Evolutionary conservation across 2,329 filamentous ascomycete genomes (phyloP).

Genomic region (Amauroascus verrucosus): DNA sequence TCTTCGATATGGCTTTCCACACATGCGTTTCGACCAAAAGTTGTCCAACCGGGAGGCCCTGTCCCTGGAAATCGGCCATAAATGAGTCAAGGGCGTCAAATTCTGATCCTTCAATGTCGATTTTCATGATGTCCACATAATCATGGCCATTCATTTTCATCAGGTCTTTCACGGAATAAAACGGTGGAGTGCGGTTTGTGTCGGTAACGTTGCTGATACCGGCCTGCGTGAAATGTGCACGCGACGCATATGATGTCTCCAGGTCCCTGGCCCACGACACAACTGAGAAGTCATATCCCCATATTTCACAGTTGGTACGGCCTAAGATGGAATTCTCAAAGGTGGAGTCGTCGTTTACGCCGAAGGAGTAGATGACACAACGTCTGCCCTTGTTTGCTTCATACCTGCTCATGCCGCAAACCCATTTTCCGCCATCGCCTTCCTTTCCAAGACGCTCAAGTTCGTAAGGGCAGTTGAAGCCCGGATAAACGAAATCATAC

Average conservation of each 20-base stretch:
- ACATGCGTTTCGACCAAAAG: conserved; percentile 9
- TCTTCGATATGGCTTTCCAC: neutral
- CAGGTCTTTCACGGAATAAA: conserved; percentile 15
- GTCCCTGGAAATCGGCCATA: conserved; percentile 5
- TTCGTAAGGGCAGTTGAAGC: conserved; percentile 35
- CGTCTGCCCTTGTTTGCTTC: conserved; percentile 21
- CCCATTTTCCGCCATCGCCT: conserved; percentile 38
- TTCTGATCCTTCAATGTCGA: conserved; percentile 15
- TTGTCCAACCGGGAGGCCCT: conserved; percentile 8
- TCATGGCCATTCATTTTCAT: conserved; percentile 14
- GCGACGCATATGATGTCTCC: conserved; percentile 13
- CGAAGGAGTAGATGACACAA: conserved; percentile 34
- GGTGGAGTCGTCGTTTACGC: conserved; percentile 29
- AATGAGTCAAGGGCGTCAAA: conserved; percentile 12
- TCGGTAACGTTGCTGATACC: conserved; percentile 6
- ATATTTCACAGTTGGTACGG: conserved; percentile 32
- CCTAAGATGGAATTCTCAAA: conserved; percentile 30
- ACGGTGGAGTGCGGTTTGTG: conserved; percentile 13
- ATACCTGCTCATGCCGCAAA: conserved; percentile 35
- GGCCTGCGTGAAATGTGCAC: conserved; percentile 16
- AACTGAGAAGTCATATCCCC: conserved; percentile 34
- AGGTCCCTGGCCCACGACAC: conserved; percentile 27
- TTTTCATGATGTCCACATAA: conserved; percentile 15
- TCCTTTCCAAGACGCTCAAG: conserved; percentile 32
- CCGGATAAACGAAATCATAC: conserved; percentile 35